Conservation (phyloP, 2,329 filamentous ascomycete species). For the Fusarium praegraminearum region DNA sequence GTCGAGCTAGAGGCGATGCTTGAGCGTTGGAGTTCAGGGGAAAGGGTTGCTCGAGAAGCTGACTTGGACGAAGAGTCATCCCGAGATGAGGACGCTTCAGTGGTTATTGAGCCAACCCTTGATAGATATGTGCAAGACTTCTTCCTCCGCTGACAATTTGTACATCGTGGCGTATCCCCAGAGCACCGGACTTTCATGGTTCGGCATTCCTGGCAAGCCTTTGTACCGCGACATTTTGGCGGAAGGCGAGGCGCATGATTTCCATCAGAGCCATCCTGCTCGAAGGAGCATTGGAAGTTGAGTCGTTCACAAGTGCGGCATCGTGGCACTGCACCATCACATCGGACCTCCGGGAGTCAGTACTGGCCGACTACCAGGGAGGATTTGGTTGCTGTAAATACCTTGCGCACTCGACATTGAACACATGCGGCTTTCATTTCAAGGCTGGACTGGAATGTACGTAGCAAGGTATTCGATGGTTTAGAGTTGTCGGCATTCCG, state of each 20-base stretch:
- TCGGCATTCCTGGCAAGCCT: conserved; percentile 45
- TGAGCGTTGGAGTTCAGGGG: conserved; percentile 24
- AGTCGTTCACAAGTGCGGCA: conserved; percentile 47
- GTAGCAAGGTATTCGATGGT: neutral
- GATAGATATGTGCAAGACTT: conserved; percentile 42
- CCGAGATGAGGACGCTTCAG: conserved; percentile 21
- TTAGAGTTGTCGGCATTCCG: neutral
- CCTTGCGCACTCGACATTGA: conserved; percentile 48
- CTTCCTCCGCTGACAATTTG: conserved; percentile 45
- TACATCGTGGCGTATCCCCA: conserved; percentile 43
- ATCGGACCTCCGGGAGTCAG: conserved; percentile 48
- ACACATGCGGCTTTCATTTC: conserved; percentile 48
- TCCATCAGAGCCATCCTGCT: conserved; percentile 44
- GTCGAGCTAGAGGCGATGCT: conserved; percentile 32
- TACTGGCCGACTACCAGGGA: conserved; percentile 41
- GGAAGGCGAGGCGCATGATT: conserved; percentile 44
- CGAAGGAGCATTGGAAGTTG: conserved; percentile 47
- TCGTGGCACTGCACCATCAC: conserved; percentile 44
- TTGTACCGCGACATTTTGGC: conserved; percentile 46
- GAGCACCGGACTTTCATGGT: conserved; percentile 48
- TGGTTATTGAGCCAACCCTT: conserved; percentile 18
- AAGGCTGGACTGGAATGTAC: neutral
- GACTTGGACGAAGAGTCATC: conserved; percentile 17
- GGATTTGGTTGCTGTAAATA: conserved; percentile 11
- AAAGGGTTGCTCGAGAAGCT: conserved; percentile 18